A percentile compares a stretch with the other conserved stretches of the same genome.
Conservation (phyloP, 2,329 filamentous ascomycete species). For the Onygenales sp. region DNA sequence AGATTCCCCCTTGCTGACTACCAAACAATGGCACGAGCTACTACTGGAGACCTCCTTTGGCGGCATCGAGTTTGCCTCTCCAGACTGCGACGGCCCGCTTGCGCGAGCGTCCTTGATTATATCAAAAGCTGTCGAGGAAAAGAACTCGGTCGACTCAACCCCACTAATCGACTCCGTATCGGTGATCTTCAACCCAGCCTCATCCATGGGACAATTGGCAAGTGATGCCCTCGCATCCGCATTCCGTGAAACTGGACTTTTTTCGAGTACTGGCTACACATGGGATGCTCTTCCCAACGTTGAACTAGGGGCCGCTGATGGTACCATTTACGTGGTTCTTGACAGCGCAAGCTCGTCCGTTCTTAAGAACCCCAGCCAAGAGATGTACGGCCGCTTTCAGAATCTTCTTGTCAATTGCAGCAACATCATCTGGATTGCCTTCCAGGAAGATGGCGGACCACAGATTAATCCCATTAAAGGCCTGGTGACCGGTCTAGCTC, state of each 20-base stretch:
- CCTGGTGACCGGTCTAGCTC: slow-evolving; percentile 2
- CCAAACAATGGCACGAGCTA: not conserved
- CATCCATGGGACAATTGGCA: not conserved
- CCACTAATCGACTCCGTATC: not conserved
- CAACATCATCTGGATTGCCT: not conserved
- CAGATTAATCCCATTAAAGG: not conserved
- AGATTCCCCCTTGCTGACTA: slow-evolving; percentile 4
- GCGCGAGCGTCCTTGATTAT: slow-evolving; percentile 9
- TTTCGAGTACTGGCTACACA: not conserved
- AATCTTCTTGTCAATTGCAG: not conserved
- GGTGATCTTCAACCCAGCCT: not conserved
- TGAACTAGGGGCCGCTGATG: not conserved
- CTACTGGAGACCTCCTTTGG: slow-evolving; percentile 11
- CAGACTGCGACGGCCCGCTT: slow-evolving; percentile 8
- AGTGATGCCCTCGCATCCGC: not conserved
- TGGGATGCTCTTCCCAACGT: not conserved
- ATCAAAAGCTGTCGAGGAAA: slow-evolving; percentile 6
- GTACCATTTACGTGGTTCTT: not conserved
- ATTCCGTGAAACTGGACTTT: not conserved
- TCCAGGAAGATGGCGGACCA: not conserved
- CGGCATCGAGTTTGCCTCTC: slow-evolving; percentile 11
- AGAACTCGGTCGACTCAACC: not conserved
- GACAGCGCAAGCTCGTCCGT: not conserved
- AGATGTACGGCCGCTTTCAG: not conserved
- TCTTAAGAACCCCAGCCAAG: not conserved